These are phyloP conservation scores for Hanseniaspora osmophila DNA, from an alignment of 805 yeast genomes.

Conservation along the genomic window DNA sequence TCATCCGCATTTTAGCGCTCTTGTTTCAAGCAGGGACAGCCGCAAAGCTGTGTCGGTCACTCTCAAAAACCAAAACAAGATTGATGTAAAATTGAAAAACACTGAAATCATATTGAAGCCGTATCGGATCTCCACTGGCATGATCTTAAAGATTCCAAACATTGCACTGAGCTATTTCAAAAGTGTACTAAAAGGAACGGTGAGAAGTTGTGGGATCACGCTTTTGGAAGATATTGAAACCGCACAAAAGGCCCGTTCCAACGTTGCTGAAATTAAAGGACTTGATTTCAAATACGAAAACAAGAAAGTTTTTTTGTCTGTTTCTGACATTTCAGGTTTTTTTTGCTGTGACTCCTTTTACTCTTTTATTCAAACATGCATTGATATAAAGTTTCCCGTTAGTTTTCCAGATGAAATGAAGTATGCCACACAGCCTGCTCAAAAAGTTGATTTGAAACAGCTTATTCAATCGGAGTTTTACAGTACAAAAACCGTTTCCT, in stretches of 20 bases:
- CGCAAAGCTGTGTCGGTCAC: constrained; percentile 5
- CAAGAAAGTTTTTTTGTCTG: constrained; percentile 10
- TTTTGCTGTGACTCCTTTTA: constrained; percentile 79
- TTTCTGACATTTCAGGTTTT: constrained; percentile 36
- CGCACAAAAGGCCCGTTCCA: neutral
- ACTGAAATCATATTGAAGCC: constrained; percentile 2
- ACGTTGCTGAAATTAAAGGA: neutral
- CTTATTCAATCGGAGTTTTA: too few species aligned
- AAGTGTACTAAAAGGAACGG: neutral
- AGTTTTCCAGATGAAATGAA: constrained; percentile 45
- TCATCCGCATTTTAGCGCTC: constrained; percentile 20
- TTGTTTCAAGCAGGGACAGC: constrained; percentile 6
- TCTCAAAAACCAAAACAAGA: neutral
- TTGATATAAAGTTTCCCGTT: constrained; percentile 60
- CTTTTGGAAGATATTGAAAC: constrained; percentile 1
- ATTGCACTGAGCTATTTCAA: neutral
- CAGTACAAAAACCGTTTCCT: too few species aligned
- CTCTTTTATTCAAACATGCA: constrained; percentile 49
- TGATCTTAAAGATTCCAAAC: constrained; percentile 1
- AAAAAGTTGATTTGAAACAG: constrained; percentile 26
- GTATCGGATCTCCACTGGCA: constrained; percentile 3
- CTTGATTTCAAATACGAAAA: neutral
- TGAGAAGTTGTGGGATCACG: constrained; percentile 2
- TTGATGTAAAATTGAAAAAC: constrained; percentile 1
- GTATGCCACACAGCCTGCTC: constrained; percentile 25